Conservation (phyloP, 2,329 filamentous ascomycete genomes). For the Volutella citrinella region DNA sequence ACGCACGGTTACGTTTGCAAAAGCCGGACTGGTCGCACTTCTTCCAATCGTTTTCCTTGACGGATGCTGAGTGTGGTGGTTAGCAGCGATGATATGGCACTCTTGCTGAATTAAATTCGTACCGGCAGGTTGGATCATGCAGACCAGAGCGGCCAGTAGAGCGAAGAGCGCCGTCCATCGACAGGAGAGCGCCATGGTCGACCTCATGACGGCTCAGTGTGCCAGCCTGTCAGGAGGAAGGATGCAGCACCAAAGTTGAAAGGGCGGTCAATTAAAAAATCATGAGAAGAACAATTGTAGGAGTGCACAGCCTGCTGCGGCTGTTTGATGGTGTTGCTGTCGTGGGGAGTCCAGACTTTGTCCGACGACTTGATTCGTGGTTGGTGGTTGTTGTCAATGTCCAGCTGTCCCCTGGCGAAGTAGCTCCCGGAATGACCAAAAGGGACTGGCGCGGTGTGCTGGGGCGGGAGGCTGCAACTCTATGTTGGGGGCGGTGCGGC, state of each 20-base stretch:
- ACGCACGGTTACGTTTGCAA: constrained; percentile 90
- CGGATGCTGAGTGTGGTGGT: constrained; percentile 55
- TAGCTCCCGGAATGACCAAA: constrained; percentile 15
- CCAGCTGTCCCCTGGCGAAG: constrained; percentile 26
- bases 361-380: no score
- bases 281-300: constrained; percentile 7
- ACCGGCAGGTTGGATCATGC: constrained; percentile 64
- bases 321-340: constrained; percentile 9
- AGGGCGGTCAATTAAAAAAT: not conserved
- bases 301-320: constrained; percentile 11
- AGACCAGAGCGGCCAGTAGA: constrained; percentile 56
- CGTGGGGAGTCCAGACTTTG: not conserved
- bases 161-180: constrained; percentile 65
- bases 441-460: constrained; percentile 20
- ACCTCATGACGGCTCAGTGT: constrained; percentile 44
- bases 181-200: constrained; percentile 48
- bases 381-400: constrained; percentile 22
- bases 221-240: constrained; percentile 11
- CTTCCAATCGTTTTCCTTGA: constrained; percentile 98
- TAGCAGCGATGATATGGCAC: constrained; percentile 5
- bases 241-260: constrained; percentile 6
- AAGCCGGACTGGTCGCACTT: constrained; percentile 95
- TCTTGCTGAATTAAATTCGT: constrained; percentile 26
- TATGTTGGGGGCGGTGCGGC: no score
- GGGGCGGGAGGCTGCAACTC: no score